Conservation (phyloP, 2,329 filamentous ascomycete genomes). For the Plenodomus lindquistii region DNA sequence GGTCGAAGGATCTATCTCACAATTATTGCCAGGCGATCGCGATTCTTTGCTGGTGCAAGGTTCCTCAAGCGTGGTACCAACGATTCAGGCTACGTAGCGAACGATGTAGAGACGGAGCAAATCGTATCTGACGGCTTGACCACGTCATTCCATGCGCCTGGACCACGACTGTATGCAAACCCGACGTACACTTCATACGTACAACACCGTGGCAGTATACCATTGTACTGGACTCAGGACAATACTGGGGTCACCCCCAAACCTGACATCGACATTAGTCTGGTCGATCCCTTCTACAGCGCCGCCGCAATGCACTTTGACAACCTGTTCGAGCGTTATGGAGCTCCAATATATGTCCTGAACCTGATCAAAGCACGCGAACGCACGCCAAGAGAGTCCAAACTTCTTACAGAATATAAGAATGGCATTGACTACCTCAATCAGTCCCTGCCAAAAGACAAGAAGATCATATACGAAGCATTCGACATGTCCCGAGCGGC, state of each 20-base stretch:
- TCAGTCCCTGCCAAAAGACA: conserved; percentile 81
- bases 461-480: conserved; percentile 89
- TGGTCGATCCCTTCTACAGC: conserved; percentile 95
- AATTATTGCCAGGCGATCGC: conserved; percentile 87
- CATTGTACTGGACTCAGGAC: conserved; percentile 96
- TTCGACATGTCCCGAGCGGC: conserved; percentile 98
- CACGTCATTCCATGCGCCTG: conserved; percentile 93
- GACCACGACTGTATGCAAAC: conserved; percentile 80
- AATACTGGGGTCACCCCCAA: conserved; percentile 94
- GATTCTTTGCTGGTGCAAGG: conserved; percentile 90
- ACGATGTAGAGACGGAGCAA: conserved; percentile 98
- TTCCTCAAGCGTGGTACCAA: conserved; percentile 95
- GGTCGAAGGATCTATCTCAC: conserved; percentile 89
- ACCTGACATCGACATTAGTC: conserved; percentile 90
- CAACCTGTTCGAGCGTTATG: conserved; percentile 90
- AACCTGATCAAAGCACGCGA: conserved; percentile 88
- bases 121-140: conserved; percentile 94
- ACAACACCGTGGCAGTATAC: conserved; percentile 95
- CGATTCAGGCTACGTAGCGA: conserved; percentile 92
- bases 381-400: conserved; percentile 86
- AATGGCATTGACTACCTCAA: conserved; percentile 90
- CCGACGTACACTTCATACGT: conserved; percentile 95
- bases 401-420: conserved; percentile 84
- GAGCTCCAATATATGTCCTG: conserved; percentile 85
- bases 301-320: conserved; percentile 94